Evolutionary conservation across 2,329 filamentous ascomycete genomes (phyloP).

Genomic region (Purpureocillium lavendulum): DNA sequence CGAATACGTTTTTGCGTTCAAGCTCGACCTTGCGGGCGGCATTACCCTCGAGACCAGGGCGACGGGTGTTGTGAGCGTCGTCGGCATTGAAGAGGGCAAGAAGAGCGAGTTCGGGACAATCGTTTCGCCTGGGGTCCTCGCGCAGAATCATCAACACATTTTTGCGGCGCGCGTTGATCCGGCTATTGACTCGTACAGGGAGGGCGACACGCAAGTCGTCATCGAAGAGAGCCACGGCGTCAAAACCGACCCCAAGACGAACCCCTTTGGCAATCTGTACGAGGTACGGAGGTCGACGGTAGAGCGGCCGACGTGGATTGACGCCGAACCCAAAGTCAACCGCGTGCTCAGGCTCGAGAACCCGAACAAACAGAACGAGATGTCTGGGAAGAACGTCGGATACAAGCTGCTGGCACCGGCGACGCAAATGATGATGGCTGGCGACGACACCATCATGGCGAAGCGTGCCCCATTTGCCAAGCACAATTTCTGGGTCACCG

Average conservation of each 20-base stretch:
- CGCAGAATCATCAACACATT: slow-evolving; percentile 64
- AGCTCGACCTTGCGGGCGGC: slow-evolving; percentile 53
- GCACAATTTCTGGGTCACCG: slow-evolving; percentile 41
- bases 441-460: slow-evolving; percentile 32
- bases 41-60: slow-evolving; percentile 55
- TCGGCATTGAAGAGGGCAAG: slow-evolving; percentile 49
- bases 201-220: slow-evolving; percentile 39
- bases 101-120: slow-evolving; percentile 48
- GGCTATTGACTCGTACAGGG: slow-evolving; percentile 42
- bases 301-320: slow-evolving; percentile 35
- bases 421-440: slow-evolving; percentile 38
- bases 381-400: slow-evolving; percentile 39
- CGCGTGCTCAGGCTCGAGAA: slow-evolving; percentile 42
- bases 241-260: slow-evolving; percentile 39
- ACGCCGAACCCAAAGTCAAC: slow-evolving; percentile 45
- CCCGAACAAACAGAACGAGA: slow-evolving; percentile 30
- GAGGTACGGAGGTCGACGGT: slow-evolving; percentile 40
- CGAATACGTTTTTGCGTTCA: slow-evolving; percentile 49
- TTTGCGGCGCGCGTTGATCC: slow-evolving; percentile 60
- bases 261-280: slow-evolving; percentile 56
- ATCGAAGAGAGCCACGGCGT: slow-evolving; percentile 27
- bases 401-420: slow-evolving; percentile 39
- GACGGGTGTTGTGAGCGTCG: slow-evolving; percentile 56
- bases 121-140: slow-evolving; percentile 55
- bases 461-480: slow-evolving; percentile 35